A percentile compares a stretch with the other conserved stretches of the same genome.
These are phyloP conservation scores for Leucogyrophana mollusca DNA, from an alignment of 768 basidiomycete species.

Conservation along the genomic window DNA sequence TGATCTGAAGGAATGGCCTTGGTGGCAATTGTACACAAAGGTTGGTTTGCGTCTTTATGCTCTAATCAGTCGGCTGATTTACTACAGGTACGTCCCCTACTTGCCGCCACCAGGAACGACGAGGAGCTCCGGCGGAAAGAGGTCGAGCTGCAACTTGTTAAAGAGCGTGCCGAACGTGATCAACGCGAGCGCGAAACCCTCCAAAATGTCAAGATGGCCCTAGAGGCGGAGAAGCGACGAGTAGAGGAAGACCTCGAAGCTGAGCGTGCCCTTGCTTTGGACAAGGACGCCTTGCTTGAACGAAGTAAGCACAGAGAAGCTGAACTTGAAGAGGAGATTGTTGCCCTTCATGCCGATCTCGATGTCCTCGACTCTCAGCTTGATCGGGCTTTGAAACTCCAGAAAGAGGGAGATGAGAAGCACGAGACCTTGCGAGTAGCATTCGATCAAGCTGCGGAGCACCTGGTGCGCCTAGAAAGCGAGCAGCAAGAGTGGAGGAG, in stretches of 20 bases:
- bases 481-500: constrained; percentile 68
- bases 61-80: constrained; percentile 11
- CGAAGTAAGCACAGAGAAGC: constrained; percentile 83
- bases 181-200: constrained; percentile 76
- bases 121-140: constrained; percentile 90
- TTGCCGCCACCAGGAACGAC: constrained; percentile 90
- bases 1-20: constrained; percentile 92
- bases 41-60: constrained; percentile 35
- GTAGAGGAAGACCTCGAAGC: constrained; percentile 81
- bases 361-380: constrained; percentile 85
- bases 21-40: constrained; percentile 99
- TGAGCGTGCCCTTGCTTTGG: constrained; percentile 74
- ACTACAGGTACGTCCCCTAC: constrained; percentile 80
- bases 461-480: constrained; percentile 77
- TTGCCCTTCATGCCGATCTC: constrained; percentile 76
- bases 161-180: constrained; percentile 86
- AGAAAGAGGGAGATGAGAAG: constrained; percentile 80
- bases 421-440: constrained; percentile 66
- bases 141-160: constrained; percentile 73
- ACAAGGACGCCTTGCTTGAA: constrained; percentile 82
- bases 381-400: constrained; percentile 71
- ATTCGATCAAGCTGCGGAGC: constrained; percentile 84
- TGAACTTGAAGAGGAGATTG: constrained; percentile 83
- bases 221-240: constrained; percentile 82
- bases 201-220: constrained; percentile 74